Evolutionary conservation across 305 asterid genomes (phyloP).

Genomic region (Fraxinus velutina): DNA sequence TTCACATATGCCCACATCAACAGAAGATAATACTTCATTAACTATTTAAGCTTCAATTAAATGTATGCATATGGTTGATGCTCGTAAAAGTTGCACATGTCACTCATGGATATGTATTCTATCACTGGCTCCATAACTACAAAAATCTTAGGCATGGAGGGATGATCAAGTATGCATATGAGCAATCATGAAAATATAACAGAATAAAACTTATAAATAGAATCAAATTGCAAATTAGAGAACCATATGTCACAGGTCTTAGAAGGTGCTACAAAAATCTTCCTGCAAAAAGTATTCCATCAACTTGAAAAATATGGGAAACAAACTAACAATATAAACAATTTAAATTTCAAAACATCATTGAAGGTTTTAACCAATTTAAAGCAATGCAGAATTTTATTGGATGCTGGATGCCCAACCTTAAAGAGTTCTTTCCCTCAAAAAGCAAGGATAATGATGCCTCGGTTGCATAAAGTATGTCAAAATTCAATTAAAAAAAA

Average conservation of each 20-base stretch:
- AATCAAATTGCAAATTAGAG: conserved; percentile 12
- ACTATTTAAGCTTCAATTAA: conserved; percentile 8
- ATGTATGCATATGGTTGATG: neutral
- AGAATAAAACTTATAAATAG: conserved; percentile 2
- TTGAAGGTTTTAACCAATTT: neutral
- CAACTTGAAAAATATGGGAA: conserved; percentile 9
- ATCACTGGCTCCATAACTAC: neutral
- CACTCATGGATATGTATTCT: neutral
- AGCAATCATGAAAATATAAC: conserved; percentile 7
- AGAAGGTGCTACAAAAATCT: neutral
- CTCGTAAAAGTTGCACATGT: neutral
- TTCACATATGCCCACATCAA: neutral
- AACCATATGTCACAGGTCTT: conserved; percentile 10
- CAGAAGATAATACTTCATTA: neutral
- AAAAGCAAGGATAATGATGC: neutral
- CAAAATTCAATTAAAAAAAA: neutral
- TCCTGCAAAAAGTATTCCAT: neutral
- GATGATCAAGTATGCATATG: conserved; percentile 1
- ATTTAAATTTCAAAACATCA: neutral
- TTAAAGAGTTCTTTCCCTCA: neutral
- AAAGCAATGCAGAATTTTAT: neutral
- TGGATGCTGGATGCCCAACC: neutral
- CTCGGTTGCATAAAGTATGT: conserved; percentile 1
- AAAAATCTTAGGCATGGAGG: neutral
- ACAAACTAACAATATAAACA: neutral